Conservation (phyloP, 495 filamentous ascomycete genomes). For the Xylaria scruposa region DNA sequence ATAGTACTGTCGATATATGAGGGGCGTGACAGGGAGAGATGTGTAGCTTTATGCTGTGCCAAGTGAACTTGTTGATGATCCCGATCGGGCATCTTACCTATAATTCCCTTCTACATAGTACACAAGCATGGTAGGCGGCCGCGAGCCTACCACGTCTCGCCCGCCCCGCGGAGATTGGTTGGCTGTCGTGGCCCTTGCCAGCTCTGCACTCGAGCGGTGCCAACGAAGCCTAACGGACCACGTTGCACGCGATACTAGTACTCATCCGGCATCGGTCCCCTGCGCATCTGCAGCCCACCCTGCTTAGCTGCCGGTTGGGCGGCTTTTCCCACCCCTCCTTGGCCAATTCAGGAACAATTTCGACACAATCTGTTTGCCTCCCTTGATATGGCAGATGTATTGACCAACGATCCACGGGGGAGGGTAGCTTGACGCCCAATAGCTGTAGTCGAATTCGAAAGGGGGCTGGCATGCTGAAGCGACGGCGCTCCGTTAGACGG, state of each 20-base stretch:
- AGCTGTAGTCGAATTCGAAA: constrained; percentile 15
- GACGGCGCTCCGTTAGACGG: constrained; percentile 18
- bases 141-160: constrained; percentile 12
- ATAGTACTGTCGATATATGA: constrained; percentile 3
- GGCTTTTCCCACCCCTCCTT: constrained; percentile 25
- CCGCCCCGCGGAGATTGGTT: constrained; percentile 26
- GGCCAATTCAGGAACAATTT: constrained; percentile 25
- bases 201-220: constrained; percentile 18
- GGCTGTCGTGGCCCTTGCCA: constrained; percentile 11
- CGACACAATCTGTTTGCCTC: constrained; percentile 8
- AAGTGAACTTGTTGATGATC: background rate
- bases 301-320: constrained; percentile 22
- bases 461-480: constrained; percentile 7
- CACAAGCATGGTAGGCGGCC: background rate
- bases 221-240: constrained; percentile 28
- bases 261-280: constrained; percentile 12
- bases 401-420: constrained; percentile 15
- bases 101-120: background rate
- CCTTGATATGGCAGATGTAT: constrained; percentile 6
- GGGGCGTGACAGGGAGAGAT: background rate
- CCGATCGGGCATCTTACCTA: constrained; percentile 8
- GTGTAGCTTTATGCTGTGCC: background rate
- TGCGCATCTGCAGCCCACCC: constrained; percentile 21
- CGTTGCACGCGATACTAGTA: constrained; percentile 25
- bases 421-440: constrained; percentile 28